Conservation (phyloP, 192 early-diverging fungal species). For the Gamsiella multidivaricata region DNA sequence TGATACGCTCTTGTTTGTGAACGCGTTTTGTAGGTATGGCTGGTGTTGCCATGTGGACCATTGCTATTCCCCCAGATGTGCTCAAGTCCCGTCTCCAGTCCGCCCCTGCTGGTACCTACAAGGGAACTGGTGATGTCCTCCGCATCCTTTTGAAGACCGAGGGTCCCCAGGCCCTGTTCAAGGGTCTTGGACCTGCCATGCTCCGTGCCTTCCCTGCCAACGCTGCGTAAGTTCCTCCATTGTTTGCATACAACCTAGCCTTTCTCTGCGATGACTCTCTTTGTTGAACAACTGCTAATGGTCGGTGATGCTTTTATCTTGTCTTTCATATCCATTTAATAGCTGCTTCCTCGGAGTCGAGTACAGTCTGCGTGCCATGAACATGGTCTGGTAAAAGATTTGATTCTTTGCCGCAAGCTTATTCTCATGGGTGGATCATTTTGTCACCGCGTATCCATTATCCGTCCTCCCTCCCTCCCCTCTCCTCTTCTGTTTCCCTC, state of each 20-base stretch:
- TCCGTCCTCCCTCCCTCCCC: background rate
- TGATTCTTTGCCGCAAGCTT: background rate
- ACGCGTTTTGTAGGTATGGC: slow-evolving; percentile 74
- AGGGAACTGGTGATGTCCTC: slow-evolving; percentile 70
- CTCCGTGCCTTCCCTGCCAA: slow-evolving; percentile 89
- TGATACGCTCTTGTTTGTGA: background rate
- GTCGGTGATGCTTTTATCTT: background rate
- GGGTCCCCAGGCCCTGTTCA: slow-evolving; percentile 84
- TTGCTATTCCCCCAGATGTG: slow-evolving; percentile 92
- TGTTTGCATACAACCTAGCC: background rate
- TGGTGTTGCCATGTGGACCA: slow-evolving; percentile 98
- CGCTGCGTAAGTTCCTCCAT: slow-evolving; percentile 78
- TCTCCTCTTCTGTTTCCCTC: no score
- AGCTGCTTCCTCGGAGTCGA: slow-evolving; percentile 53
- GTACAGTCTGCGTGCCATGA: slow-evolving; percentile 51
- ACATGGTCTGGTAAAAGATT: slow-evolving; percentile 34
- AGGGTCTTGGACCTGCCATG: slow-evolving; percentile 89
- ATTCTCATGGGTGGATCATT: background rate
- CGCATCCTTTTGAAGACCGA: slow-evolving; percentile 73
- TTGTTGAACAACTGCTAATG: background rate
- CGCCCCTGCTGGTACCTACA: slow-evolving; percentile 89
- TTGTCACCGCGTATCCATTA: background rate
- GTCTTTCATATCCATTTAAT: background rate
- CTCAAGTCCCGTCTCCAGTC: slow-evolving; percentile 92
- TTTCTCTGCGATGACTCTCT: background rate